These are phyloP conservation scores for Fusarium tanahbumbuense DNA, from an alignment of 2,329 filamentous ascomycete genomes.

Conservation along the genomic window DNA sequence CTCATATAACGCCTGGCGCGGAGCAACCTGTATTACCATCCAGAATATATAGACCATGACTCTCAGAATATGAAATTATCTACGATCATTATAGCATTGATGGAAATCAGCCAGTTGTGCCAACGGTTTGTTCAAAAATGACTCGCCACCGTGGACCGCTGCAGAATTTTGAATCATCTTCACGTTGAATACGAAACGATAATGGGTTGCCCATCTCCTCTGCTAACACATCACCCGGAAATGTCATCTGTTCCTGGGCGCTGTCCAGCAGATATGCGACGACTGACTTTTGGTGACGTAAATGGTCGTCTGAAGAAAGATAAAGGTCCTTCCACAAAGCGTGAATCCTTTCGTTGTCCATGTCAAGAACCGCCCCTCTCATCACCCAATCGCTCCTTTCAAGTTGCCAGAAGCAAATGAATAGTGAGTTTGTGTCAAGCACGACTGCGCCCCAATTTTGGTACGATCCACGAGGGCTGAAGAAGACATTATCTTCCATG, in stretches of 20 bases:
- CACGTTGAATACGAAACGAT: neutral
- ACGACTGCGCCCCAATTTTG: neutral
- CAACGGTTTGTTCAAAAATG: neutral
- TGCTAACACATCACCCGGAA: neutral
- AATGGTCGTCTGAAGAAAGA: neutral
- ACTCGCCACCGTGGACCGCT: neutral
- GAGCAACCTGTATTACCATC: neutral
- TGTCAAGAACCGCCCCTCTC: neutral
- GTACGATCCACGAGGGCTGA: neutral
- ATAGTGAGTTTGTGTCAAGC: neutral
- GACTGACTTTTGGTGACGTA: neutral
- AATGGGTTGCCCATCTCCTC: neutral
- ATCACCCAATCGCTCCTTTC: neutral
- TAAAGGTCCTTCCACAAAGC: neutral
- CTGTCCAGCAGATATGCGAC: neutral
- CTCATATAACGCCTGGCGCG: too few species aligned
- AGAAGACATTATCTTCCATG: neutral
- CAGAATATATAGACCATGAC: neutral
- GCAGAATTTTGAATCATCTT: neutral
- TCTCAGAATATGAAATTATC: neutral
- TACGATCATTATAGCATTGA: neutral
- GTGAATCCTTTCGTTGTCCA: accelerated
- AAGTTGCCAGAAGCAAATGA: neutral
- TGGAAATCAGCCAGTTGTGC: neutral
- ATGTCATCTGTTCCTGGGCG: neutral